These are phyloP conservation scores for Cryphonectria naterciae DNA, from an alignment of 2,329 filamentous ascomycete species.

Conservation along the genomic window DNA sequence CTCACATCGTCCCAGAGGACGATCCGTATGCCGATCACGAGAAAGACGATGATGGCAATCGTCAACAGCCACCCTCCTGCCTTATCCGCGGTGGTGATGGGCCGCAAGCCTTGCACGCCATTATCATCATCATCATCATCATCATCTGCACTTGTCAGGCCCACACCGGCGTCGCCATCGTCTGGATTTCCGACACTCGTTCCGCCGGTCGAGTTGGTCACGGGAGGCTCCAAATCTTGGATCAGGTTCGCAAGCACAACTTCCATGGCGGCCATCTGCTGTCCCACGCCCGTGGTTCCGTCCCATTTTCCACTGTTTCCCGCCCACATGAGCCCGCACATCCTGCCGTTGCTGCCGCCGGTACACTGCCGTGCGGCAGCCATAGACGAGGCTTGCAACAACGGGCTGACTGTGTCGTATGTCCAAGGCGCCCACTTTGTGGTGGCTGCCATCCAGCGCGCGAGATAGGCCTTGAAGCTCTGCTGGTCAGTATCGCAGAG, in stretches of 20 bases:
- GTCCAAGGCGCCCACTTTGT: conserved; percentile 68
- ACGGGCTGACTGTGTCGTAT: conserved; percentile 54
- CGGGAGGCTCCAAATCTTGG: conserved; percentile 44
- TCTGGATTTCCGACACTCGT: conserved; percentile 51
- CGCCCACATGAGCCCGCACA: conserved; percentile 66
- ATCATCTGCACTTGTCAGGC: conserved; percentile 38
- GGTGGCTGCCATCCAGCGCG: conserved; percentile 64
- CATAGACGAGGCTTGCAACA: conserved; percentile 58
- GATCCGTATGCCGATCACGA: conserved; percentile 26
- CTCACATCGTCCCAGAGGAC: conserved; percentile 23
- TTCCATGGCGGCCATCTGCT: conserved; percentile 73
- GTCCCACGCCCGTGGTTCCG: conserved; percentile 64
- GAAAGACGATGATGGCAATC: conserved; percentile 15
- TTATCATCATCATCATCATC: conserved; percentile 9
- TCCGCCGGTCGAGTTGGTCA: conserved; percentile 59
- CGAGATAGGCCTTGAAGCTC: conserved; percentile 67
- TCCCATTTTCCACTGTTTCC: conserved; percentile 56
- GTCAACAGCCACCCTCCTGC: conserved; percentile 72
- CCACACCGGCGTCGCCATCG: conserved; percentile 52
- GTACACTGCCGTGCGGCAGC: conserved; percentile 62
- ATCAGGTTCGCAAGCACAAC: conserved; percentile 66
- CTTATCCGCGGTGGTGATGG: conserved; percentile 63
- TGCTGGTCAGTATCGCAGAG: conserved; percentile 64
- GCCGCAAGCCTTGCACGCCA: conserved; percentile 36
- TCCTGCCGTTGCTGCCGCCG: conserved; percentile 58